A percentile compares a stretch with the other conserved stretches of the same genome.
These are phyloP conservation scores for Flaveria floridana DNA, from an alignment of 140 eudicot genomes.

Conservation along the genomic window DNA sequence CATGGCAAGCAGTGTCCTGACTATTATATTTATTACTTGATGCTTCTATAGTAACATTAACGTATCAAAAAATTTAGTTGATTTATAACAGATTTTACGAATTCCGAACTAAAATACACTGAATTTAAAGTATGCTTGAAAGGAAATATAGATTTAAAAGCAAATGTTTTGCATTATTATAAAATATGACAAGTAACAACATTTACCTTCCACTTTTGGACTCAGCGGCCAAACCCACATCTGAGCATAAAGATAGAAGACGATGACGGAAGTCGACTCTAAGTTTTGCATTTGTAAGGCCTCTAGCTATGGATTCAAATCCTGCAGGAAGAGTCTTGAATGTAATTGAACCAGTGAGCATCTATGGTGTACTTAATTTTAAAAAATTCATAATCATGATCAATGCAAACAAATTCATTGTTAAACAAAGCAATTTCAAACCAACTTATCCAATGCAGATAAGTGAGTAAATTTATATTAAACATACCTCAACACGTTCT, in stretches of 20 bases:
- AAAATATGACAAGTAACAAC: slow-evolving; percentile 16
- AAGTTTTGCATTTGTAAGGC: slow-evolving; percentile 61
- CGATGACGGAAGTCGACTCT: slow-evolving; percentile 93
- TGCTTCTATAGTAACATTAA: slow-evolving; percentile 5
- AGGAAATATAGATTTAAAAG: slow-evolving; percentile 22
- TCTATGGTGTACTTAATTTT: slow-evolving; percentile 27
- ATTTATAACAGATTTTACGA: neutral
- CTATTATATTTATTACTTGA: neutral
- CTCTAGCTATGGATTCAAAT: slow-evolving; percentile 76
- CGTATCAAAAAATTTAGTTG: slow-evolving; percentile 12
- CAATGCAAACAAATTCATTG: slow-evolving; percentile 13
- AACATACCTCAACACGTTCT: slow-evolving; percentile 92
- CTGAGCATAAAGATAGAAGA: slow-evolving; percentile 91
- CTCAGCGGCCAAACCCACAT: slow-evolving; percentile 99
- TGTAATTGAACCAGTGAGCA: slow-evolving; percentile 85
- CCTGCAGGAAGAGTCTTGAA: slow-evolving; percentile 99
- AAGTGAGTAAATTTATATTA: neutral
- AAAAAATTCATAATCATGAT: slow-evolving; percentile 20
- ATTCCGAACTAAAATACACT: neutral
- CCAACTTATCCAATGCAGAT: slow-evolving; percentile 23
- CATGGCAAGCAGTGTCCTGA: slow-evolving; percentile 10
- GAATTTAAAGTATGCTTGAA: neutral
- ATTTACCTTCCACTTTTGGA: slow-evolving; percentile 93
- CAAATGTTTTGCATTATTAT: slow-evolving; percentile 12
- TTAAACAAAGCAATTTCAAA: slow-evolving; percentile 19